Percentiles rank a stretch among this genome's conserved stretches.
phyloP scores from a whole-genome alignment of 2,329 filamentous ascomycete genomes.

The Acrocalymma vagum region DNA sequence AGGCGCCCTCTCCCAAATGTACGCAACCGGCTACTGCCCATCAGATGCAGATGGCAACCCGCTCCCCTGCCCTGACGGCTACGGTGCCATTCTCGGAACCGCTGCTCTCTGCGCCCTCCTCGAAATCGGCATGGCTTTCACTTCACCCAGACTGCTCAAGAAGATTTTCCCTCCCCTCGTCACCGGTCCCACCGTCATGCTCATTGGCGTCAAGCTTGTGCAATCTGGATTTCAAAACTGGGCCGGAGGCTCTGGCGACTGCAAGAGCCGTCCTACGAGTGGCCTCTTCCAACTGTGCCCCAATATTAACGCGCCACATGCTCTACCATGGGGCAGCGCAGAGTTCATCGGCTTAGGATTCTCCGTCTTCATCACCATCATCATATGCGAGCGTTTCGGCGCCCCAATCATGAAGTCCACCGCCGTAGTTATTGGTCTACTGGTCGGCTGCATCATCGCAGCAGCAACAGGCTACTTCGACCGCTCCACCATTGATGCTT shows the following conservation, averaged over 20 bases:
- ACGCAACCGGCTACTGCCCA: constrained; percentile 74
- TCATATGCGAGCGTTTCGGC: constrained; percentile 82
- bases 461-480: constrained; percentile 82
- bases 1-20: constrained; percentile 80
- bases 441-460: constrained; percentile 81
- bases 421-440: constrained; percentile 76
- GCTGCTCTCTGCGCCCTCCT: constrained; percentile 59
- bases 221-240: constrained; percentile 77
- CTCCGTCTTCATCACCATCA: constrained; percentile 80
- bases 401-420: constrained; percentile 86
- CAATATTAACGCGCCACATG: constrained; percentile 70
- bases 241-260: constrained; percentile 76
- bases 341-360: constrained; percentile 84
- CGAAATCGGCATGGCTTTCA: constrained; percentile 78
- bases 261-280: constrained; percentile 51
- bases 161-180: constrained; percentile 81
- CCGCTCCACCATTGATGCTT: constrained; percentile 72
- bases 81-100: constrained; percentile 79
- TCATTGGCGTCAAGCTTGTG: constrained; percentile 79
- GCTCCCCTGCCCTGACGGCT: constrained; percentile 78
- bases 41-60: constrained; percentile 67
- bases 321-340: constrained; percentile 78
- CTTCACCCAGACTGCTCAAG: constrained; percentile 73
- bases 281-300: constrained; percentile 69
- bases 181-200: constrained; percentile 71